A percentile compares a stretch with the other conserved stretches of the same genome.
These are phyloP conservation scores for Pleurotus pulmonarius DNA, from an alignment of 768 basidiomycete genomes.

Conservation along the genomic window DNA sequence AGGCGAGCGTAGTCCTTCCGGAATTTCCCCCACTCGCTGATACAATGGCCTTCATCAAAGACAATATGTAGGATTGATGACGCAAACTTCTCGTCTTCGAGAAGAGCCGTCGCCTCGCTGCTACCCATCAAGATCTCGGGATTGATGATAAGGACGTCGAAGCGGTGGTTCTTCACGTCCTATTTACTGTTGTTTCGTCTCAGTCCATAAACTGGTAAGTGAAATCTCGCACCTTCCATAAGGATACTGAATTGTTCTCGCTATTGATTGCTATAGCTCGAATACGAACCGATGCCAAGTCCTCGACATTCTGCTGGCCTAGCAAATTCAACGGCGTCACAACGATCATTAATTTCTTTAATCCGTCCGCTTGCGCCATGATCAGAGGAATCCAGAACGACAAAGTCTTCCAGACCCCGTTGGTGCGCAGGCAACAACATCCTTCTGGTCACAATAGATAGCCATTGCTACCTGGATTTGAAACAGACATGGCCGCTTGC, in stretches of 20 bases:
- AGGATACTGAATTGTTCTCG: no score
- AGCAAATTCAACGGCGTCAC: not conserved
- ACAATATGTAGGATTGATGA: not conserved
- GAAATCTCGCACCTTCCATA: not conserved
- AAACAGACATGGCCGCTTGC: no score
- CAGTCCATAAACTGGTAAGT: no score
- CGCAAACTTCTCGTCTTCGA: not conserved
- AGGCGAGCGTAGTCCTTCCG: conserved; percentile 23
- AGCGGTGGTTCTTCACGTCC: not conserved
- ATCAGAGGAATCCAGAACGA: not conserved
- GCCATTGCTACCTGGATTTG: no score
- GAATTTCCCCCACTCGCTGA: conserved; percentile 14
- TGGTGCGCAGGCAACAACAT: not conserved
- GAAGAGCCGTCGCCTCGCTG: not conserved
- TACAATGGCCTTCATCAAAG: not conserved
- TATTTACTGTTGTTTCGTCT: not conserved
- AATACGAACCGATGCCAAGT: no score
- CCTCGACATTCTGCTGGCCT: not conserved
- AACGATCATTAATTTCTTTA: no score
- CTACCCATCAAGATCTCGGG: not conserved
- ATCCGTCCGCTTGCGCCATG: not conserved
- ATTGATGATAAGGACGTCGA: no score
- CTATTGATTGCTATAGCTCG: no score
- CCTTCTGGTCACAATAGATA: no score
- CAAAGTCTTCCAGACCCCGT: no score